Conservation (phyloP, 129 eudicot genomes). For the Pseudognaphalium luteoalbum region DNA sequence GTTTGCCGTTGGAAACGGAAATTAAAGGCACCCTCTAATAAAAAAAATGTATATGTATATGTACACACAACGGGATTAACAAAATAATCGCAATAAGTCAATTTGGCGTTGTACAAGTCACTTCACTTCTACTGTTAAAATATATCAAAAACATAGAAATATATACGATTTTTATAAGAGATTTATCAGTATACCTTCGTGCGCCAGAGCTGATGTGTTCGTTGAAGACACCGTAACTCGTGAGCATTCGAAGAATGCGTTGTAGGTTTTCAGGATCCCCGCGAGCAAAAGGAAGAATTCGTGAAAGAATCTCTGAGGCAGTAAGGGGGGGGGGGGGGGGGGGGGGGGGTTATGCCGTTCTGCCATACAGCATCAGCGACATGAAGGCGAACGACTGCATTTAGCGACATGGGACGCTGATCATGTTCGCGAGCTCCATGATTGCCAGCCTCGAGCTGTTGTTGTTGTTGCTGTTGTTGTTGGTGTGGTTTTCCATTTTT, state of each 20-base stretch:
- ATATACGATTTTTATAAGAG: neutral
- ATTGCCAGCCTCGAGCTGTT: constrained; percentile 38
- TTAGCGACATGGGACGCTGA: constrained; percentile 62
- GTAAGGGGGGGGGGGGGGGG: constrained; percentile 39
- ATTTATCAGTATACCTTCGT: constrained; percentile 30
- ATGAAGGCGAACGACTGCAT: constrained; percentile 53
- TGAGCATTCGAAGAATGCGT: constrained; percentile 53
- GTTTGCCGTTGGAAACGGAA: no score
- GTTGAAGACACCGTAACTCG: constrained; percentile 45
- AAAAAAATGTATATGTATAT: no score
- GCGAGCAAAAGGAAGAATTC: constrained; percentile 17
- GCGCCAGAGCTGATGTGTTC: constrained; percentile 33
- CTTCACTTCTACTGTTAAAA: no score
- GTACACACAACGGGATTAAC: no score
- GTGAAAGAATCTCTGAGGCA: constrained; percentile 36
- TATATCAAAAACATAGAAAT: neutral
- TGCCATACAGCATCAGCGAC: constrained; percentile 54
- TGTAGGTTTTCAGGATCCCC: constrained; percentile 52
- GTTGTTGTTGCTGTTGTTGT: neutral
- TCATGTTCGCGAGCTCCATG: constrained; percentile 59
- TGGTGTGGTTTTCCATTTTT: no score
- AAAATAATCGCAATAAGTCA: no score
- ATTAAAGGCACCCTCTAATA: no score
- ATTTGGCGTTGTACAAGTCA: no score
- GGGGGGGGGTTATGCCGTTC: constrained; percentile 43